phyloP scores from a whole-genome alignment of 1,284 basidiomycete species.

The Ustilago hordei region DNA sequence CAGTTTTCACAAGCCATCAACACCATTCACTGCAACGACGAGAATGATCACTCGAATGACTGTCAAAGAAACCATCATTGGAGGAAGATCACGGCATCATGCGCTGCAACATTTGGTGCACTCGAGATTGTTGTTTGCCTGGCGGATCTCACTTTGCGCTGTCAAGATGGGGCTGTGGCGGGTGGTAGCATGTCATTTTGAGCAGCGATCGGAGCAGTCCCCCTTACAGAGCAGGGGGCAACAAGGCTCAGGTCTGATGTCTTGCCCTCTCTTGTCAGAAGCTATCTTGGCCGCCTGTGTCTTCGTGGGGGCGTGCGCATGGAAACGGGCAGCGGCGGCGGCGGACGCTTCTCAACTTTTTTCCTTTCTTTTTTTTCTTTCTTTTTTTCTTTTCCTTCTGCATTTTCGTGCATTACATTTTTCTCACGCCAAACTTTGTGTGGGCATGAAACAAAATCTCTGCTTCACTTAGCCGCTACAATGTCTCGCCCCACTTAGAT shows the following conservation, averaged over 20 bases:
- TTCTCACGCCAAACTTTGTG: constrained; percentile 5
- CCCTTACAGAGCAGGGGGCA: neutral
- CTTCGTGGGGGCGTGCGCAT: neutral
- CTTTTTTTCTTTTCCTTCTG: neutral
- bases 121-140: neutral
- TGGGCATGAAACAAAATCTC: neutral
- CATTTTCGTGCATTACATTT: neutral
- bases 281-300: neutral
- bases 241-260: neutral
- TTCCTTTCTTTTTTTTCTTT: neutral
- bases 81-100: neutral
- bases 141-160: neutral
- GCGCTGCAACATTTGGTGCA: neutral
- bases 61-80: neutral
- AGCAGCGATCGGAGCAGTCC: neutral
- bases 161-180: neutral
- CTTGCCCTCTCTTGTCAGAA: neutral
- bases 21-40: neutral
- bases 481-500: neutral
- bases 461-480: neutral
- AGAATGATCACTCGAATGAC: neutral
- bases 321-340: neutral
- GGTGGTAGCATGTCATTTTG: neutral
- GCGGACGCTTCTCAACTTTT: neutral
- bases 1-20: neutral